These are phyloP conservation scores for Stromatinia cepivora DNA, from an alignment of 2,329 filamentous ascomycete species.

Conservation along the genomic window DNA sequence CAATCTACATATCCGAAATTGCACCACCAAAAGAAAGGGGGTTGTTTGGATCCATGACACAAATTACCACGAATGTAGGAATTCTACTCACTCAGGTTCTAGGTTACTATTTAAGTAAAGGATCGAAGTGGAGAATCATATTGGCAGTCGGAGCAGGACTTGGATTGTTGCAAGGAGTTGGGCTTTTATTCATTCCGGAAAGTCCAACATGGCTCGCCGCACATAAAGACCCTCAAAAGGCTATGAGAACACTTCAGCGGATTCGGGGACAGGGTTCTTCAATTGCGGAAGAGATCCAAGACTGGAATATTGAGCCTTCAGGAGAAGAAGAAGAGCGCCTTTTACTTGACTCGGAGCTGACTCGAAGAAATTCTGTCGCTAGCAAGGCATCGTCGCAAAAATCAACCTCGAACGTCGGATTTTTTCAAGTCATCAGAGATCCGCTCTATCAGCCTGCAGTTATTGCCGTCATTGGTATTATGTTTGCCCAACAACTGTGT, in stretches of 20 bases:
- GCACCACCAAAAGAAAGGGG: constrained; percentile 73
- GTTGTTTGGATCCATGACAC: constrained; percentile 81
- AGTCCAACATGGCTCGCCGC: constrained; percentile 84
- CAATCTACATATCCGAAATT: constrained; percentile 91
- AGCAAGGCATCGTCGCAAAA: constrained; percentile 36
- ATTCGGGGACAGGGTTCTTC: constrained; percentile 71
- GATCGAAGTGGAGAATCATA: constrained; percentile 79
- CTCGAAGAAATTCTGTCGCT: constrained; percentile 32
- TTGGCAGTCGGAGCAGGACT: constrained; percentile 71
- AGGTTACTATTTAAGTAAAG: constrained; percentile 84
- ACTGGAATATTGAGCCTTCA: constrained; percentile 52
- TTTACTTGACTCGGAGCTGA: constrained; percentile 31
- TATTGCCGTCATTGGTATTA: constrained; percentile 82
- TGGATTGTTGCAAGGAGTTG: constrained; percentile 64
- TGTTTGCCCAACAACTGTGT: constrained; percentile 89
- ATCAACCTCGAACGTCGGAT: constrained; percentile 51
- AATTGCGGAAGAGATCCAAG: constrained; percentile 70
- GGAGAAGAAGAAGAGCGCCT: constrained; percentile 37
- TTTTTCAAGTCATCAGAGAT: constrained; percentile 66
- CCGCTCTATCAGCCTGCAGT: constrained; percentile 70
- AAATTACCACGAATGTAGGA: constrained; percentile 90
- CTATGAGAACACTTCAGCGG: constrained; percentile 67
- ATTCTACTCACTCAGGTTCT: constrained; percentile 81
- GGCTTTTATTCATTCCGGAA: constrained; percentile 77
- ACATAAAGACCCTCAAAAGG: constrained; percentile 59